phyloP scores from a whole-genome alignment of 2,329 filamentous ascomycete species.

The Aspergillus quadrilineatus region DNA sequence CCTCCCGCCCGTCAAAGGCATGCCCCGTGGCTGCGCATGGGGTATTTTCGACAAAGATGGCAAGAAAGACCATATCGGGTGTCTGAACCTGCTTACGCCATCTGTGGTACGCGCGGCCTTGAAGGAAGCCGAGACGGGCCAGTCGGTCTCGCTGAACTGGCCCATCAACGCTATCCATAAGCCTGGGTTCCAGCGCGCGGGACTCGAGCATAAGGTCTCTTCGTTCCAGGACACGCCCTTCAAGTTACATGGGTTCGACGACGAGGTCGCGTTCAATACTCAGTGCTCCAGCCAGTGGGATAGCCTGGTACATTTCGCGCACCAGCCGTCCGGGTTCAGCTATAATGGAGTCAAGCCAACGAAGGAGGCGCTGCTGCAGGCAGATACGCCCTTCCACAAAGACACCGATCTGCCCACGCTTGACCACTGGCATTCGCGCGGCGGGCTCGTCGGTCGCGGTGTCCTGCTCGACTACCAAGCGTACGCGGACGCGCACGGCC shows the following conservation, averaged over 20 bases:
- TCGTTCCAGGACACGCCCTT: slow-evolving; percentile 28
- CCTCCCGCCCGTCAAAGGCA: slow-evolving; percentile 41
- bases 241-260: slow-evolving; percentile 43
- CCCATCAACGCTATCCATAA: slow-evolving; percentile 34
- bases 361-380: slow-evolving; percentile 21
- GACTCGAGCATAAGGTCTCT: slow-evolving; percentile 30
- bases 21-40: slow-evolving; percentile 47
- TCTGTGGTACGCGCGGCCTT: slow-evolving; percentile 44
- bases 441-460: slow-evolving; percentile 49
- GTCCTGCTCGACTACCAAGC: slow-evolving; percentile 55
- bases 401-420: slow-evolving; percentile 25
- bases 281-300: slow-evolving; percentile 50
- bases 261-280: slow-evolving; percentile 49
- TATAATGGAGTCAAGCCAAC: slow-evolving; percentile 35
- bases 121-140: slow-evolving; percentile 43
- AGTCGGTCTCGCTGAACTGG: slow-evolving; percentile 44
- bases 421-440: slow-evolving; percentile 41
- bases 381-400: neutral
- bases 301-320: slow-evolving; percentile 34
- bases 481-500: slow-evolving; percentile 57
- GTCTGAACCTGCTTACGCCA: slow-evolving; percentile 47
- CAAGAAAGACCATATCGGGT: slow-evolving; percentile 45
- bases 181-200: slow-evolving; percentile 37
- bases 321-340: slow-evolving; percentile 25
- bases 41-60: slow-evolving; percentile 42